A percentile compares a stretch with the other conserved stretches of the same genome.
Conservation (phyloP, 371 early-diverging fungal genomes). For the Mortierella sp. region DNA sequence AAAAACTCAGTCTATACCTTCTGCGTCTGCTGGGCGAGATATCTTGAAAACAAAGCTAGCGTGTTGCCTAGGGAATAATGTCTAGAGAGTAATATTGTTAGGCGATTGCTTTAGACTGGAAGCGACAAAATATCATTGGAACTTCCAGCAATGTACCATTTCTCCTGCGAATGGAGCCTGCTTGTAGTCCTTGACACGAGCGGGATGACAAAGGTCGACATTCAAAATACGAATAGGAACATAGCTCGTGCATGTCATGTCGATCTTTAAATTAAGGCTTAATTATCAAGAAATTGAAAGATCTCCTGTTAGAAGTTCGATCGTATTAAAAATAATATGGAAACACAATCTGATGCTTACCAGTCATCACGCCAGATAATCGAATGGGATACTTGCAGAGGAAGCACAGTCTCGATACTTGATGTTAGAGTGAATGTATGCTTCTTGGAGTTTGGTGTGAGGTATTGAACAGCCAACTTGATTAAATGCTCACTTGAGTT, state of each 20-base stretch:
- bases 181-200: constrained; percentile 60
- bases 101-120: background rate
- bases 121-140: background rate
- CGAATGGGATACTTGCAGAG: constrained; percentile 68
- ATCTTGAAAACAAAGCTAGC: constrained; percentile 75
- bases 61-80: constrained; percentile 71
- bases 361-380: constrained; percentile 71
- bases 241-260: constrained; percentile 70
- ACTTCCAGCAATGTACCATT: constrained; percentile 57
- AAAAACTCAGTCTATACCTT: constrained; percentile 4
- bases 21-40: constrained; percentile 57
- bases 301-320: background rate
- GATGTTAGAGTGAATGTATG: constrained; percentile 67
- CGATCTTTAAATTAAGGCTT: constrained; percentile 71
- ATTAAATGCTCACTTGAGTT: constrained; percentile 70
- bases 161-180: constrained; percentile 64
- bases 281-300: constrained; percentile 7
- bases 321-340: background rate
- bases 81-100: constrained; percentile 48
- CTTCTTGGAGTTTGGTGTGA: constrained; percentile 59
- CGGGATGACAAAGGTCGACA: constrained; percentile 57
- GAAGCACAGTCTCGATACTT: constrained; percentile 66
- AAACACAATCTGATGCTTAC: constrained; percentile 38
- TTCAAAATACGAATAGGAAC: constrained; percentile 70
- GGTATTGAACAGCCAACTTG: constrained; percentile 36